phyloP scores from a whole-genome alignment of 176 grass and related monocot genomes.

The Coix lacrymajobi region DNA sequence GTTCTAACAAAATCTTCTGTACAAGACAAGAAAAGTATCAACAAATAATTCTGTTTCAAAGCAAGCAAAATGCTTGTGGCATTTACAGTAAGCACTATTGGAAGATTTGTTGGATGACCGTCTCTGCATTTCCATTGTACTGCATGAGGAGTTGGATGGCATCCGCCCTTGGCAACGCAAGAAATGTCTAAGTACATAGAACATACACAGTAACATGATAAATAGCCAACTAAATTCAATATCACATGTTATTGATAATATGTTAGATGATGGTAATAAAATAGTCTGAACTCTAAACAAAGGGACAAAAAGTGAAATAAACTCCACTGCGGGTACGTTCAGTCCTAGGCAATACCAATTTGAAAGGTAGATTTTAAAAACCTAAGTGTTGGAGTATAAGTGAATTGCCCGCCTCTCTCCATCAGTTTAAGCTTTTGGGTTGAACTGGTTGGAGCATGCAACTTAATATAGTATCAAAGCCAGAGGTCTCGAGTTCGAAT shows the following conservation, averaged over 20 bases:
- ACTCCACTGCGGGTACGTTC: not conserved
- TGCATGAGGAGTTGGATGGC: conserved; percentile 92
- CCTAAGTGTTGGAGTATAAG: no score
- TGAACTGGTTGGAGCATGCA: no score
- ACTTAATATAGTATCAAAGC: no score
- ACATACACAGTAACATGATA: not conserved
- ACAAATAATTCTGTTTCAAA: conserved; percentile 26
- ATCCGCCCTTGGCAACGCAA: conserved; percentile 88
- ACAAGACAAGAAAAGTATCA: conserved; percentile 9
- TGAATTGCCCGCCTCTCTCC: no score
- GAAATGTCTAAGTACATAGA: conserved; percentile 58
- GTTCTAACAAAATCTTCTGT: conserved; percentile 11
- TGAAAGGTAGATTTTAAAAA: not conserved
- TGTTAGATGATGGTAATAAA: not conserved
- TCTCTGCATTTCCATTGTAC: conserved; percentile 84
- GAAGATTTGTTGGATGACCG: conserved; percentile 94
- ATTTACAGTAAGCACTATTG: conserved; percentile 56
- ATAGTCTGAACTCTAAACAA: not conserved
- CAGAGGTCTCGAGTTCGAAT: no score
- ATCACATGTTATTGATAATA: not conserved
- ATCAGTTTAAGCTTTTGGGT: no score
- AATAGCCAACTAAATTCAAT: not conserved
- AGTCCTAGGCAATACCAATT: not conserved
- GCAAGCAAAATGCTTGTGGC: not conserved
- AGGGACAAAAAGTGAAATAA: not conserved